Evolutionary conservation across 2,329 filamentous ascomycete species (phyloP), one percentile per base, ranked within the genome.

Genomic region (Lecanosticta acicola): DNA sequence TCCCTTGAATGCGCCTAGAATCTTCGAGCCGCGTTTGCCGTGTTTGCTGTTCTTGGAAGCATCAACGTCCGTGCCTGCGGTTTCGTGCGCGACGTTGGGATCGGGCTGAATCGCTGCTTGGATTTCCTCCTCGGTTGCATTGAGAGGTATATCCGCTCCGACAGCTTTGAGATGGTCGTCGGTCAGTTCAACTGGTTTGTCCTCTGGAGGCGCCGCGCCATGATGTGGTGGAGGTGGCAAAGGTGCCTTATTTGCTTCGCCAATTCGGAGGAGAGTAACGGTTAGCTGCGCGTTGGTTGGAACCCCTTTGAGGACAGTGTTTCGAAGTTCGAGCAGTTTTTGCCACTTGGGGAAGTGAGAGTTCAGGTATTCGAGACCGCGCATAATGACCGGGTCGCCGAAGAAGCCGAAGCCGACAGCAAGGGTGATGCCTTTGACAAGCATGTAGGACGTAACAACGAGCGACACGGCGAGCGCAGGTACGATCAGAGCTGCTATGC

Each of bases 211-310:
- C 8, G 63, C 51, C 41, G n/a, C 26, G 2, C 58, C 50, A 17
- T 71, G 66, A 13, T 62, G 64, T 13, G 78, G 77, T 17, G 78
- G 77, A 9, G 78, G 72, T 21, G 87, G 86, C 0, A 94, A 67
- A 0, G 88, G 88, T 0, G 85, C 83, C 54, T 85, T 85, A 67
- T 90, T 90, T 9, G 79, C 79, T 66, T 94, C 88, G 33, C 87
- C 87, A 21, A 91, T 81, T 3, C 88, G 84, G 9, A 94, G 78
- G 1, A 94, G 74, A 0, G 87, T 94, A 20, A 94, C 71, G 0
- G 87, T 82, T 14, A 94, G 77, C 60, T 94, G 88, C 3, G 87
- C 86, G 61, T 94, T 93, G 1, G 87, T 94, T 1, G 88, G 88
- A 0, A 93, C 82, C 2, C 87, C 86, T 60, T 85, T 87, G 41